These are phyloP conservation scores for Trichoderma pleuroti DNA, from an alignment of 2,329 filamentous ascomycete genomes.

Conservation along the genomic window DNA sequence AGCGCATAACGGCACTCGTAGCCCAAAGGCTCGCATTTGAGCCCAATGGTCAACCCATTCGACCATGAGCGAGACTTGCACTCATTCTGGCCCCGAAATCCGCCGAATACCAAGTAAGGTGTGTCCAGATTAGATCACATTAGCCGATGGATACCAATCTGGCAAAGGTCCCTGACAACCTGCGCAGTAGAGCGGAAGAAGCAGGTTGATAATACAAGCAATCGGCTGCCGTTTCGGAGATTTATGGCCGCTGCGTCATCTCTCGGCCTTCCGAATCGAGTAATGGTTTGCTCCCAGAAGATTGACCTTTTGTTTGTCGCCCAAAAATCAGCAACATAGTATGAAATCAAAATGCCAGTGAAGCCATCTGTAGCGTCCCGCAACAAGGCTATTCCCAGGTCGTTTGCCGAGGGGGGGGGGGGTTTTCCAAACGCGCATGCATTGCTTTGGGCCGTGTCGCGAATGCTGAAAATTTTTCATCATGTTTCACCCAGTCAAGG, in stretches of 20 bases:
- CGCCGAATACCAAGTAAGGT: not conserved
- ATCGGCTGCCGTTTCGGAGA: slow-evolving; percentile 3
- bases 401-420: not conserved
- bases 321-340: not conserved
- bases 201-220: not conserved
- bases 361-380: not conserved
- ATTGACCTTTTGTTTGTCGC: not conserved
- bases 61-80: not conserved
- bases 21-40: not conserved
- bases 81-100: not conserved
- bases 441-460: slow-evolving; percentile 12
- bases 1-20: slow-evolving; percentile 8
- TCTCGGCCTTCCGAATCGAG: slow-evolving; percentile 16
- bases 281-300: not conserved
- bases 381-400: not conserved
- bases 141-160: not conserved
- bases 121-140: not conserved
- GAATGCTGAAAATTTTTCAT: not conserved
- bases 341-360: not conserved
- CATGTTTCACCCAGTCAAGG: slow-evolving; percentile 13
- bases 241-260: not conserved
- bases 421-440: not conserved
- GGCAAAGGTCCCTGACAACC: not conserved
- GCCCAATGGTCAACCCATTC: not conserved
- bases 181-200: not conserved